Conservation (phyloP, 768 basidiomycete genomes). For the Lentinus tigrinus region DNA sequence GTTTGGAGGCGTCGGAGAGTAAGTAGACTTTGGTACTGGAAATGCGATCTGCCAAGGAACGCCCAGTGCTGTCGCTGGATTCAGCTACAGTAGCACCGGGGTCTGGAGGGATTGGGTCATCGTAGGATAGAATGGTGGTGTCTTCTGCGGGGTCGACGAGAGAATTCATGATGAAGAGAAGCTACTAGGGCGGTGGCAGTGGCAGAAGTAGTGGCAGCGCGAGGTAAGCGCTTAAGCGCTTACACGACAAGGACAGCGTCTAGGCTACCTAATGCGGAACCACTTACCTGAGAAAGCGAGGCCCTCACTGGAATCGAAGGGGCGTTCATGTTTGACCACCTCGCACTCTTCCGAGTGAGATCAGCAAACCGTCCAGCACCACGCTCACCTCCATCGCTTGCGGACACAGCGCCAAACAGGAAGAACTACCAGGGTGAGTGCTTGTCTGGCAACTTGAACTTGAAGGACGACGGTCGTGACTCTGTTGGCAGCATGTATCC, state of each 20-base stretch:
- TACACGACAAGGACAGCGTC: not conserved
- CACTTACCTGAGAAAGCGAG: no score
- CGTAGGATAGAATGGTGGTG: conserved; percentile 38
- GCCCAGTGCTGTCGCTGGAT: conserved; percentile 26
- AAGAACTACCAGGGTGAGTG: no score
- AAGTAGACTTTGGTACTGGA: conserved; percentile 75
- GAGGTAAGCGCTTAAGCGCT: not conserved
- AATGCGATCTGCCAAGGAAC: conserved; percentile 61
- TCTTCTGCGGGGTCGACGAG: conserved; percentile 49
- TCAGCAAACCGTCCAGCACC: no score
- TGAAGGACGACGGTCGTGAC: no score
- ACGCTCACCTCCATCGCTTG: no score
- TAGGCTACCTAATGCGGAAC: no score
- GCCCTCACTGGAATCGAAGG: no score
- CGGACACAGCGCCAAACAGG: no score
- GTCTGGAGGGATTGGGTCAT: conserved; percentile 41
- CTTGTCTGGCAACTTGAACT: no score
- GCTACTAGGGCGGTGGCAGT: not conserved
- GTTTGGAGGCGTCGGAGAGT: conserved; percentile 63
- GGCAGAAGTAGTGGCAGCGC: not conserved
- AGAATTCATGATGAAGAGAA: conserved; percentile 44
- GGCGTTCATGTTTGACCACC: no score
- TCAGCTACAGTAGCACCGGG: conserved; percentile 2
- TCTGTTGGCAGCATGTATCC: no score
- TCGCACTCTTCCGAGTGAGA: no score